phyloP scores from a whole-genome alignment of 2,329 filamentous ascomycete genomes.

The Fusarium dlaminii region DNA sequence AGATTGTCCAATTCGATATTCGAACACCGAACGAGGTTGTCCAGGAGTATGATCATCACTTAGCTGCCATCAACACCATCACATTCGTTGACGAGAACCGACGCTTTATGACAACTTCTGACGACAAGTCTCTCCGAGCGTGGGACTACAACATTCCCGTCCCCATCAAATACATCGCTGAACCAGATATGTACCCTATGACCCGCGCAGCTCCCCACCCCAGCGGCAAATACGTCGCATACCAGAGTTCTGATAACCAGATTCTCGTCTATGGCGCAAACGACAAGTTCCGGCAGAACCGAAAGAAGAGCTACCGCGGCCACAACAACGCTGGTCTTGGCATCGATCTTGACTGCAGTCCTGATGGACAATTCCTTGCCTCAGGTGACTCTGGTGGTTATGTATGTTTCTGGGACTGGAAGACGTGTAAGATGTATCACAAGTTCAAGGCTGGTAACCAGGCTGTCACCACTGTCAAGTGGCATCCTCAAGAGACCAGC shows the following conservation, averaged over 20 bases:
- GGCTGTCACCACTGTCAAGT: constrained; percentile 86
- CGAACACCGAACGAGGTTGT: constrained; percentile 80
- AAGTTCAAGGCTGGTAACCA: constrained; percentile 89
- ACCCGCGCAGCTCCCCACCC: constrained; percentile 87
- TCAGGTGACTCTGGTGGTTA: constrained; percentile 89
- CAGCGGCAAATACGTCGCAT: constrained; percentile 91
- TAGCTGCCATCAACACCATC: constrained; percentile 97
- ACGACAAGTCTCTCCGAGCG: constrained; percentile 93
- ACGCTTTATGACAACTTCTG: constrained; percentile 96
- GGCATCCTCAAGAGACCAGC: constrained; percentile 97
- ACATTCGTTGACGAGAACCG: constrained; percentile 95
- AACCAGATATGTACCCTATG: constrained; percentile 98
- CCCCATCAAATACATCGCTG: constrained; percentile 97
- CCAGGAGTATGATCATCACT: constrained; percentile 97
- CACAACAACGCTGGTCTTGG: constrained; percentile 96
- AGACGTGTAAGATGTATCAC: constrained; percentile 99
- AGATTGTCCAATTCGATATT: constrained; percentile 96
- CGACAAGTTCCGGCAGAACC: constrained; percentile 96
- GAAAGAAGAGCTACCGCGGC: constrained; percentile 95
- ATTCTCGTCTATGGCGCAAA: constrained; percentile 94
- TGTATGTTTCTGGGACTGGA: constrained; percentile 99
- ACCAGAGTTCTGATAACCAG: constrained; percentile 94
- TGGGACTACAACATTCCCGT: constrained; percentile 99
- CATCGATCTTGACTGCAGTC: constrained; percentile 87
- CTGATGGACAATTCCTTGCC: constrained; percentile 90